Evolutionary conservation across 2,329 filamentous ascomycete species (phyloP), one percentile per base, ranked within the genome.

Genomic region (Hirsutella rhossiliensis): DNA sequence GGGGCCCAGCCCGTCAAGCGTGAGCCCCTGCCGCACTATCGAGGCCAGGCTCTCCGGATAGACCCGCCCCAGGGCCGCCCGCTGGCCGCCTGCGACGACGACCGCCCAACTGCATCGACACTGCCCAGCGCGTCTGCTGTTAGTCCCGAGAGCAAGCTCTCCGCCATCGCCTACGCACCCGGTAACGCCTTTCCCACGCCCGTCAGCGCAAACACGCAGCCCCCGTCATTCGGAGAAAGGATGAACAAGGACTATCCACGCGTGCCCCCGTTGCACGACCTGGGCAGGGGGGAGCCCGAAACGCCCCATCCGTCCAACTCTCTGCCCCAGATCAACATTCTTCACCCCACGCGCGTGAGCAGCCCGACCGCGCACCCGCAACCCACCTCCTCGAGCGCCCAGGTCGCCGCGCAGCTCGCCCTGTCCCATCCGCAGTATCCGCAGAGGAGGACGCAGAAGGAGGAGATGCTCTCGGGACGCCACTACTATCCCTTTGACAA

Each of bases 401-500:
- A 76, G 56, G 68, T 71, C 40, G 71, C 73, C n/a, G 75, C 76
- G n/a, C 74, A 78, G 54, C 62, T 78, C 32, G 72, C 77, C 2
- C 59, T 80, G 40, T 75, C 73, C 20, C 75, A 78, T 53, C 63
- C 72, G 8, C 71, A 73, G 47, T 73, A 71, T 46, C 63, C 67
- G 2, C 54, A 56, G 38, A 55, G 61, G 54, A 65, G 72, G 47
- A 83, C 80, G 1, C 87, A 95, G 58, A 92, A 92, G 62, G 84
- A 94, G 47, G 87, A 92, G 60, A 97, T 97, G 90, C 68, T 94
- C 15, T 72, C 73, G 29, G 86, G 86, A 12, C 75, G 84, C 36
- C 74, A 78, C n/a, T 97, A 87, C 62, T 81, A 80, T 48, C 85
- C 86, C 7, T 89, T 83, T 50, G 80, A 87, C 57, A 76, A 80